Evolutionary conservation across 139 green algal genomes (phyloP), one percentile per base, ranked within the genome.

Genomic region (Edaphochlamys debaryana): DNA sequence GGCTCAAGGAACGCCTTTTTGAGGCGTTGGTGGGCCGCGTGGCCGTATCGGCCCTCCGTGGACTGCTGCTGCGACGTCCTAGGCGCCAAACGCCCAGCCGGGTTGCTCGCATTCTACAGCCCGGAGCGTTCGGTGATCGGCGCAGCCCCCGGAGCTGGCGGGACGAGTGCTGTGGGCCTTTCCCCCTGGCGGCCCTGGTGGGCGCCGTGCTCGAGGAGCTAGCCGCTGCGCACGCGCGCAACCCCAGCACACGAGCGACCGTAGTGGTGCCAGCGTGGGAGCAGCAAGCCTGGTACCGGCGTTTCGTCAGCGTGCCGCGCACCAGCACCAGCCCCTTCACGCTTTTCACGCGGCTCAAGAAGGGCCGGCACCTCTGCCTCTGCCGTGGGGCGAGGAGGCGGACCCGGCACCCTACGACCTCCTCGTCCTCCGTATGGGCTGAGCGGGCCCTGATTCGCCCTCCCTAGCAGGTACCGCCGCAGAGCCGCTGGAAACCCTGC

Each of bases 101-200:
- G 72, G 72, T 8, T 79, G 52, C 34, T 56, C 30, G 0, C 23
- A 1, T 64, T n/a, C 41, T 82, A 50, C n/a, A 63, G 42, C 60
- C 13, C 76, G 6, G 40, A 19, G 4, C 45, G 48, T 19, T 72
- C 76, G 4, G 76, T 82, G 29, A 4, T 73, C 3, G 63, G 42
- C 11, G 2, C n/a, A 22, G 37, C 19, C 30, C n/a, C 19, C 9
- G 41, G 6, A 6, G 32, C 62, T 74, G 41, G 62, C 45, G 41
- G 76, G 76, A 5, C 67, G 72, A 41, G 56, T 68, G 32, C 69
- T 86, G 41, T 86, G 80, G 80, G 80, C 80, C 9, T 71, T 71
- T 29, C 54, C 80, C n/a, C 20, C 80, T 69, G 0, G 5, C 42
- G 20, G 67, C 17, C 0, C 54, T 69, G 54, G 54, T 58, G 20